Conservation (phyloP, 2,329 filamentous ascomycete species). For the Phialophora macrospora region DNA sequence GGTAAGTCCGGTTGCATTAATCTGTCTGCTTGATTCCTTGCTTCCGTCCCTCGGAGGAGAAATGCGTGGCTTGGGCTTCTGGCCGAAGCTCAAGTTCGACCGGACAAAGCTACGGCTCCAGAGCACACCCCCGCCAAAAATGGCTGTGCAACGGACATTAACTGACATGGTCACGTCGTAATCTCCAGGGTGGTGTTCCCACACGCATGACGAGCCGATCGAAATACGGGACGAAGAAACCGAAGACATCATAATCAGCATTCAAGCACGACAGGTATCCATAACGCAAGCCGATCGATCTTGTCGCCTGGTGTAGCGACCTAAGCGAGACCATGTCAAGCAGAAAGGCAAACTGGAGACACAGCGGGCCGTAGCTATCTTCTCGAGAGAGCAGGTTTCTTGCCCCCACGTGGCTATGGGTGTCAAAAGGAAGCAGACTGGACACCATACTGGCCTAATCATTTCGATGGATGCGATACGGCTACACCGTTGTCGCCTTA, state of each 20-base stretch:
- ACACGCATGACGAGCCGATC: constrained; percentile 83
- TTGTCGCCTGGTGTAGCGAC: neutral
- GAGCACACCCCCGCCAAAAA: neutral
- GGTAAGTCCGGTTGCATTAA: constrained; percentile 61
- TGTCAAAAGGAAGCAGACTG: neutral
- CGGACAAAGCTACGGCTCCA: neutral
- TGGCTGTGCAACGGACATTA: neutral
- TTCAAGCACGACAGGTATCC: neutral
- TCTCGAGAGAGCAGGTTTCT: neutral
- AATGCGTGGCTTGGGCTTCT: neutral
- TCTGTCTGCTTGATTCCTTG: neutral
- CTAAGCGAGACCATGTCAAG: neutral
- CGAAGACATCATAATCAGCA: constrained; percentile 71
- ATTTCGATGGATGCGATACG: neutral
- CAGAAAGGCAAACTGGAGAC: neutral
- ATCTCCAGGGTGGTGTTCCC: constrained; percentile 78
- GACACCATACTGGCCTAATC: neutral
- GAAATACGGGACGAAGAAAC: constrained; percentile 99
- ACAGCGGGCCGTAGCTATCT: neutral
- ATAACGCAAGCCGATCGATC: neutral
- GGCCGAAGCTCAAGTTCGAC: neutral
- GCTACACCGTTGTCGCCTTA: too few relatives aligned
- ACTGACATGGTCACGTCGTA: neutral
- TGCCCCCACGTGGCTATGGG: neutral
- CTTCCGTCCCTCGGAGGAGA: too few relatives aligned